Conservation (phyloP, 2,329 filamentous ascomycete genomes). For the Pyrenophora seminiperda region DNA sequence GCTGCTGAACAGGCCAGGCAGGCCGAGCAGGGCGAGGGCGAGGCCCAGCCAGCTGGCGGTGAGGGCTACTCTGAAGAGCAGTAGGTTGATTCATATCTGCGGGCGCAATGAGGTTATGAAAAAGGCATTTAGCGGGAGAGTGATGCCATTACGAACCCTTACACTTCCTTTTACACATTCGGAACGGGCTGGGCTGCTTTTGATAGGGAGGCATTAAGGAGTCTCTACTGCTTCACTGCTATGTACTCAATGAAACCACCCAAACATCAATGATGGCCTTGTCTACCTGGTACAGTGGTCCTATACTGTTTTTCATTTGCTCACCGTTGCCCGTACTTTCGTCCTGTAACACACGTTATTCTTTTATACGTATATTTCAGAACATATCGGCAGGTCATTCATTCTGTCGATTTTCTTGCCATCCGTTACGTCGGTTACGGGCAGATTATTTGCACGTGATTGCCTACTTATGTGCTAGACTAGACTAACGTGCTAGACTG, state of each 20-base stretch:
- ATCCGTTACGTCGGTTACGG: no score
- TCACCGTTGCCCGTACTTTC: no score
- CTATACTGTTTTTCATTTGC: conserved; percentile 1
- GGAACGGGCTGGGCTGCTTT: conserved; percentile 37
- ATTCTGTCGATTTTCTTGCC: no score
- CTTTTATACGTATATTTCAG: no score
- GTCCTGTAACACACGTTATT: no score
- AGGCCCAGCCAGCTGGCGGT: conserved; percentile 43
- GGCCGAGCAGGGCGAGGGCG: conserved; percentile 63
- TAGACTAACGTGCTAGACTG: not conserved
- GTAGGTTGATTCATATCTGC: conserved; percentile 29
- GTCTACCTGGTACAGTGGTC: conserved; percentile 19
- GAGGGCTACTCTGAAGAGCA: conserved; percentile 44
- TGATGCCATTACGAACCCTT: conserved; percentile 32
- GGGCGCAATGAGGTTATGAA: conserved; percentile 40
- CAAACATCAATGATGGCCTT: conserved; percentile 38
- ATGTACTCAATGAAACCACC: conserved; percentile 42
- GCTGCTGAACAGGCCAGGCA: conserved; percentile 66
- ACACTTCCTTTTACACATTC: conserved; percentile 41
- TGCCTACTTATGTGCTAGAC: no score
- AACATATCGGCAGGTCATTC: no score
- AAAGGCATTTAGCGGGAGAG: conserved; percentile 36
- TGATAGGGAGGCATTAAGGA: conserved; percentile 34
- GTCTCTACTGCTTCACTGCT: conserved; percentile 36
- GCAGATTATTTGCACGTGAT: no score